Evolutionary conservation across 1,139 yeast genomes (phyloP).

Genomic region (Protomyces inouyei): DNA sequence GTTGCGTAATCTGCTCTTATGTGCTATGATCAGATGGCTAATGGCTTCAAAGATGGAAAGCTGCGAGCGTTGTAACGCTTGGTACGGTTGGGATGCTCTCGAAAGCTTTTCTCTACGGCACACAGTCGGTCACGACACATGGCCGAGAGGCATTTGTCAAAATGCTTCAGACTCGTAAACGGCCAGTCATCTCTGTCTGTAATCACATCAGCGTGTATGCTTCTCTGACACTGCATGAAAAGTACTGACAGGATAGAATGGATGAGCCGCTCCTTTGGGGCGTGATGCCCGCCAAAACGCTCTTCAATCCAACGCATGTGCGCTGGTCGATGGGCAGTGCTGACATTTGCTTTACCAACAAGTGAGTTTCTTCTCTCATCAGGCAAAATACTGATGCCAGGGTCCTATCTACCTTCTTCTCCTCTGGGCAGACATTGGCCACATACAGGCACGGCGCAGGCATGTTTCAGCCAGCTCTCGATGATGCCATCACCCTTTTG

Average conservation of each 20-base stretch:
- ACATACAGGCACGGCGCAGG: constrained; percentile 87
- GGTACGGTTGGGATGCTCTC: constrained; percentile 25
- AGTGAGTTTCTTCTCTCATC: constrained; percentile 34
- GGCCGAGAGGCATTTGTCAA: constrained; percentile 11
- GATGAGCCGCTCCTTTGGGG: constrained; percentile 95
- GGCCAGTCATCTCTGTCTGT: constrained; percentile 55
- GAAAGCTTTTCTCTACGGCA: constrained; percentile 13
- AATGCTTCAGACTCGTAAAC: constrained; percentile 55
- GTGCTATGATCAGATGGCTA: neutral
- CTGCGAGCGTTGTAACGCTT: constrained; percentile 18
- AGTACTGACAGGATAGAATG: constrained; percentile 39
- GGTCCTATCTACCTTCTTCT: constrained; percentile 52
- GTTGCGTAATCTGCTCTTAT: neutral
- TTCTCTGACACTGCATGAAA: neutral
- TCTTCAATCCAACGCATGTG: constrained; percentile 58
- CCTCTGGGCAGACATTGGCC: constrained; percentile 79
- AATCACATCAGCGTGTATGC: constrained; percentile 76
- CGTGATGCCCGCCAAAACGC: constrained; percentile 67
- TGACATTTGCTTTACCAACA: constrained; percentile 73
- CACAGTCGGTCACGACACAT: constrained; percentile 6
- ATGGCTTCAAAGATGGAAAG: constrained; percentile 4
- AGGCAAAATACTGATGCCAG: neutral
- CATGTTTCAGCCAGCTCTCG: constrained; percentile 85
- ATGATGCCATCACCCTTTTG: constrained; percentile 80
- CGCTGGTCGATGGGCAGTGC: constrained; percentile 96